phyloP scores from a whole-genome alignment of 495 filamentous ascomycete species.

The Xylaria sp. region DNA sequence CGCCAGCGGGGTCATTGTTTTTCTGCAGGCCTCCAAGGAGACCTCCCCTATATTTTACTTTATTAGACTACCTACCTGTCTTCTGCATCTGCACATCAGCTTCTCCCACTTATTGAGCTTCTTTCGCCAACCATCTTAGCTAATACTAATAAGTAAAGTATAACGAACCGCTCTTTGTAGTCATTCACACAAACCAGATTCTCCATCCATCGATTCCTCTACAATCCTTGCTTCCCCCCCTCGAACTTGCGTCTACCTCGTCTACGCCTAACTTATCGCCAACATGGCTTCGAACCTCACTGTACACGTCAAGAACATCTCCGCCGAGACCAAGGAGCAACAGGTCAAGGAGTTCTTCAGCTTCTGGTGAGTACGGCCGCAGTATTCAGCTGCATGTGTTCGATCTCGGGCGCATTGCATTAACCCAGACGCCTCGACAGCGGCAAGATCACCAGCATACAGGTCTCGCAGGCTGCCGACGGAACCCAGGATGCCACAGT shows the following conservation, averaged over 20 bases:
- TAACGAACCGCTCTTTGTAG: not conserved
- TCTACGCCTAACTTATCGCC: constrained; percentile 36
- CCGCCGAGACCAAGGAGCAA: constrained; percentile 78
- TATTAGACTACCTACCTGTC: not conserved
- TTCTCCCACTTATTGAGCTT: not conserved
- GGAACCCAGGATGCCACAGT: constrained; percentile 82
- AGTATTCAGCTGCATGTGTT: not conserved
- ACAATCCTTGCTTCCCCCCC: not conserved
- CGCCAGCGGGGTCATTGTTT: not conserved
- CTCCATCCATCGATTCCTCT: not conserved
- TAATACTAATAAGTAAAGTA: not conserved
- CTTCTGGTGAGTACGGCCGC: constrained; percentile 76
- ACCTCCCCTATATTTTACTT: not conserved
- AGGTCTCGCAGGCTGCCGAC: constrained; percentile 70
- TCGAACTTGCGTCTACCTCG: too few relatives aligned
- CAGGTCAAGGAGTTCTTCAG: constrained; percentile 97
- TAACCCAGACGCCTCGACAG: constrained; percentile 54
- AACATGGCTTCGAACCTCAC: constrained; percentile 50
- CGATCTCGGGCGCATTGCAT: constrained; percentile 8
- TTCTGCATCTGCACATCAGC: not conserved
- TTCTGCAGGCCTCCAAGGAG: constrained; percentile 12
- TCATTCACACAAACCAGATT: not conserved
- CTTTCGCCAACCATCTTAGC: not conserved
- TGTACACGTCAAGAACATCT: constrained; percentile 81
- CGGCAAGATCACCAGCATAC: constrained; percentile 86